Base-by-base conservation (phyloP, 2,329 filamentous ascomycete genomes). In the Akanthomyces lecanii region DNA sequence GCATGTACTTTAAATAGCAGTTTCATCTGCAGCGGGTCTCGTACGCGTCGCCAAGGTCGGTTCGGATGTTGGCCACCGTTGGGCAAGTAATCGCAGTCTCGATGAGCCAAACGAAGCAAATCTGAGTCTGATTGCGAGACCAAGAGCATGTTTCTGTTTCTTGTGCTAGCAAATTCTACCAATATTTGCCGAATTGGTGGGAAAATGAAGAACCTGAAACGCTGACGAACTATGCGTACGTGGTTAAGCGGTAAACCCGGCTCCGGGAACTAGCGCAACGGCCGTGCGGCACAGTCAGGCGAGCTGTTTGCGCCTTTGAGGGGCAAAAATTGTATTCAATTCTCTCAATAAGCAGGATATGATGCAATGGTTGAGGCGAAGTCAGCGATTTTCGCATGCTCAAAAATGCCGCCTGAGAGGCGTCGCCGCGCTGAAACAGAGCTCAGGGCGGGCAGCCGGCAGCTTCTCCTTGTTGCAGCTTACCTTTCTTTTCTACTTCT, bases 231-330 rank as follows among this genome's bases (percentile, higher is more conserved):
- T 25, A 33, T 36, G n/a, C 28, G 42, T 33, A 50, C 12, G 42
- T 50, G 58, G 36, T 28, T 23, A 28, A 52, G 48, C 48, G 48
- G 48, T 36, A 42, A 38, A 36, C 44, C 56, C 25, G 28, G 25
- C 16, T 33, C 18, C 16, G 7, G 44, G 33, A 36, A 28, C 40
- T 61, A 53, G 48, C 48, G 48, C 36, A 16, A 44, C 18, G 58
- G 40, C 58, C 48, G 58, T 53, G 58, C 58, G 48, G 58, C n/a
- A 30, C 36, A 53, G 58, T 61, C 48, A 61, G n/a, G 40, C 47
- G 25, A 36, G 45, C 18, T 28, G 14, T 14, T 51, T 59, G 23
- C 11, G 21, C 25, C 5, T 16, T 47, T 25, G 18, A 40, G 45
- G 16, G 11, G 16, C 5, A 30, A 10, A 51, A 16, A 3, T 30